These are phyloP conservation scores for Gossypium rotundifolium DNA, from an alignment of 345 rosid species.

Conservation along the genomic window DNA sequence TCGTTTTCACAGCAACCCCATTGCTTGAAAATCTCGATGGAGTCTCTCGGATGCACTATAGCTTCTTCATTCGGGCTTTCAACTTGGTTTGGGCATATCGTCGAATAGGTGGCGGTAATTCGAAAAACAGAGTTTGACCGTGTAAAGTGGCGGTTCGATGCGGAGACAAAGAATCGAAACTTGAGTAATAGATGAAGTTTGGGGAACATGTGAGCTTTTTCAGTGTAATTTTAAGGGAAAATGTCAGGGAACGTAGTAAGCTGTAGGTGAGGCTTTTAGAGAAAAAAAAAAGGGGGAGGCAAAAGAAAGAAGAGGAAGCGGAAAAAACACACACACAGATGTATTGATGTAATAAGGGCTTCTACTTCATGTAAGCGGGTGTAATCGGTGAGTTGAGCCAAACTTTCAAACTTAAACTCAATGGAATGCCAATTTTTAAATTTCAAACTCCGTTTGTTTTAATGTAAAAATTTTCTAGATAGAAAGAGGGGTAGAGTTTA, in stretches of 20 bases:
- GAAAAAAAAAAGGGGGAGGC: neutral
- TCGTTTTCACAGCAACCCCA: slow-evolving; percentile 77
- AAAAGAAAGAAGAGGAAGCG: neutral
- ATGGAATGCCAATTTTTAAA: too few relatives aligned
- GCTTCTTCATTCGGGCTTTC: slow-evolving; percentile 9
- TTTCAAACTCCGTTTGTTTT: too few relatives aligned
- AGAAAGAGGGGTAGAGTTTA: too few relatives aligned
- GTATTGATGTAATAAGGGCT: neutral
- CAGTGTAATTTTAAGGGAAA: neutral
- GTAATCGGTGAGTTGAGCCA: too few relatives aligned
- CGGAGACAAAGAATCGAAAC: slow-evolving; percentile 1
- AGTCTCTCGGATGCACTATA: slow-evolving; percentile 15
- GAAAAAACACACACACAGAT: too few relatives aligned
- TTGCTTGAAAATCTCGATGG: slow-evolving; percentile 34
- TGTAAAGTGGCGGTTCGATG: neutral
- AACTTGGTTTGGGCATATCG: slow-evolving; percentile 38
- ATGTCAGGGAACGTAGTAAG: neutral
- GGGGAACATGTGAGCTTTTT: neutral
- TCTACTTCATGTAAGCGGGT: too few relatives aligned
- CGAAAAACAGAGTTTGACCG: neutral
- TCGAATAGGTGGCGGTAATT: slow-evolving; percentile 50
- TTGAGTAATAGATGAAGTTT: neutral
- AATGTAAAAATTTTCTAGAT: too few relatives aligned
- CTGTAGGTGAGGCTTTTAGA: neutral
- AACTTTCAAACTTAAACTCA: too few relatives aligned